A percentile compares a stretch with the other conserved stretches of the same genome.
Evolutionary conservation across 805 yeast genomes (phyloP).

Genomic region (Lachancea mirantina): DNA sequence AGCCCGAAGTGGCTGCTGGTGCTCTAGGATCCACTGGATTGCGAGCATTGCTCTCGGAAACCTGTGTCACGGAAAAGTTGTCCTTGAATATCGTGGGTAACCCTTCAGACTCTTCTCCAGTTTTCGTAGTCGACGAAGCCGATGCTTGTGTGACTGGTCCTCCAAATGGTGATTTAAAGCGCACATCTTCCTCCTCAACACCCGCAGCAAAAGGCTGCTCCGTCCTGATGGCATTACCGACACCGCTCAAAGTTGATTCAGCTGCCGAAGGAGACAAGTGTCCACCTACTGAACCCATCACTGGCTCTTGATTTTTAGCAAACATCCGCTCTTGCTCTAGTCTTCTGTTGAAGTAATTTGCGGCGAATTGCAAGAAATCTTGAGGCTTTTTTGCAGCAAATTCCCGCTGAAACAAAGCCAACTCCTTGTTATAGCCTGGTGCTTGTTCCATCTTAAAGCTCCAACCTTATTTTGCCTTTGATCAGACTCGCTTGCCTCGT

Average conservation of each 20-base stretch:
- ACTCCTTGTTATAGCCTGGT: conserved; percentile 35
- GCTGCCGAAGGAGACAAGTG: conserved; percentile 37
- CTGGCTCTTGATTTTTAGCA: conserved; percentile 42
- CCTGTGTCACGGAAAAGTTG: conserved; percentile 23
- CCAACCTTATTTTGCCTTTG: too few species aligned
- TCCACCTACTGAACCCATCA: conserved; percentile 44
- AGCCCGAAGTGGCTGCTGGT: conserved; percentile 20
- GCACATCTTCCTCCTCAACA: conserved; percentile 14
- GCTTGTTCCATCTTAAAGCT: conserved; percentile 18
- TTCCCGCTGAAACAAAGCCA: conserved; percentile 57
- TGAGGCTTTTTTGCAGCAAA: conserved; percentile 48
- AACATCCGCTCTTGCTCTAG: conserved; percentile 52
- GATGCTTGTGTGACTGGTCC: conserved; percentile 60
- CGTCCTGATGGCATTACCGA: conserved; percentile 34
- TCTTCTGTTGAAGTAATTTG: conserved; percentile 58
- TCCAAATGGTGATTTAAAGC: conserved; percentile 56
- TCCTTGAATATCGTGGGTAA: conserved; percentile 22
- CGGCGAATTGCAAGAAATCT: conserved; percentile 69
- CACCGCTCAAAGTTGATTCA: conserved; percentile 20
- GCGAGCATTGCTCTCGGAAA: conserved; percentile 13
- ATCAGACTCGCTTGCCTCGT: too few species aligned
- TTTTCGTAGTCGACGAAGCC: conserved; percentile 68
- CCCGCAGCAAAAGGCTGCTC: neutral
- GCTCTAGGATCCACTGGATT: conserved; percentile 20
- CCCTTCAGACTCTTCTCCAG: conserved; percentile 1